Base-by-base conservation (phyloP, 2,329 filamentous ascomycete species). In the Curvularia sp. region DNA sequence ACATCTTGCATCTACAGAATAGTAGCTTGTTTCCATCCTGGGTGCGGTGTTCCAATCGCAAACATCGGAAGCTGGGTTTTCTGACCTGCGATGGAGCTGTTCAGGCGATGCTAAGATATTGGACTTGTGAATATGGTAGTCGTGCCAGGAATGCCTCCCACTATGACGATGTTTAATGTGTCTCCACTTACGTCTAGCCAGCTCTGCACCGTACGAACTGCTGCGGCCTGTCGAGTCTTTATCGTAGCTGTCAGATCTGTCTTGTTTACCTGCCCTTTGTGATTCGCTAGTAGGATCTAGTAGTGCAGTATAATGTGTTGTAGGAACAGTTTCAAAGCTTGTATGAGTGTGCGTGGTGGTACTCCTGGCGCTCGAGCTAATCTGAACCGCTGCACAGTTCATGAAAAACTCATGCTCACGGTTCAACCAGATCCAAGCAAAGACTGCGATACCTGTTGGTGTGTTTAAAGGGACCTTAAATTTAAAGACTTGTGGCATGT, bases 401-500 rank as follows among this genome's bases (percentile, higher is more conserved):
- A 79, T 79, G 58, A 76, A 78, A 62, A 78, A 75, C 60, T 82
- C 78, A 53, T 79, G 68, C 68, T 82, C 78, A n/a, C 79, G 75
- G 54, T 82, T 82, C 57, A 79, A 66, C 80, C 78, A 82, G 5
- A 76, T 77, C 80, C 77, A 81, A 6, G 76, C 76, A 60, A 82
- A 81, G 24, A 82, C 58, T 15, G 73, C 76, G 31, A 57, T 49
- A 26, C 68, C 57, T 5, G 77, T 77, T 5, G 72, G 74, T 38
- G 81, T 64, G 53, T 81, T 78, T n/a, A 55, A 60, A 0, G 80
- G 80, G 4, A 82, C 74, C 1, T 59, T 74, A 61, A 82, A 79
- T 8, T 76, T 64, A 64, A 82, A 82, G 13, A 67, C 69, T 53
- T 82, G 78, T 13, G 67, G 70, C 4, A 62, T 63, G 5, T 77